A percentile compares a stretch with the other conserved stretches of the same genome.
Conservation (phyloP, 768 basidiomycete species). For the Ramaria rubella region DNA sequence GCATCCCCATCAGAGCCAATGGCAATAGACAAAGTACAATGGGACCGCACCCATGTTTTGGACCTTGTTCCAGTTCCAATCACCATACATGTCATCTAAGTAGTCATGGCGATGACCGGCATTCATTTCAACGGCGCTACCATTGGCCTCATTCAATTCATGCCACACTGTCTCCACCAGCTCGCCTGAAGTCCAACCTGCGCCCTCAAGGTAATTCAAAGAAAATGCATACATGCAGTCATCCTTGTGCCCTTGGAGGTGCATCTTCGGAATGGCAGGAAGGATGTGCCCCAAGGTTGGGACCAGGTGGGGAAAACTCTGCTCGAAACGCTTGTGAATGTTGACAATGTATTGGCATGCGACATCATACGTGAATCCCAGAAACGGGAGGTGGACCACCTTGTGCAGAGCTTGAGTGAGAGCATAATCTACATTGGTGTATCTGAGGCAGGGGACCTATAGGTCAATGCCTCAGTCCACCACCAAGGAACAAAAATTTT, state of each 20-base stretch:
- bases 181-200: neutral
- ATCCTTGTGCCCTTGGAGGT: conserved; percentile 19
- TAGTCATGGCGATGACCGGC: neutral
- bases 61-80: neutral
- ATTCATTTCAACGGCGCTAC: neutral
- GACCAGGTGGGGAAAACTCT: conserved; percentile 12
- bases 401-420: neutral
- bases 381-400: neutral
- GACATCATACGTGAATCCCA: conserved; percentile 15
- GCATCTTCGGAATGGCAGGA: conserved; percentile 15
- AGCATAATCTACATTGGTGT: neutral
- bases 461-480: neutral
- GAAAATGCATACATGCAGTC: conserved; percentile 17
- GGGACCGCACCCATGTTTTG: neutral
- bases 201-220: neutral
- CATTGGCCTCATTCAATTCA: neutral
- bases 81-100: neutral
- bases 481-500: neutral
- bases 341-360: conserved; percentile 16
- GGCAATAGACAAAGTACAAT: neutral
- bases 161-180: neutral
- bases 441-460: neutral
- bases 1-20: neutral
- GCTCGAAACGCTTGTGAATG: conserved; percentile 11
- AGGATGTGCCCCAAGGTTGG: conserved; percentile 8